These are phyloP conservation scores for Brassica juncea DNA, from an alignment of 345 rosid genomes.

Conservation along the genomic window DNA sequence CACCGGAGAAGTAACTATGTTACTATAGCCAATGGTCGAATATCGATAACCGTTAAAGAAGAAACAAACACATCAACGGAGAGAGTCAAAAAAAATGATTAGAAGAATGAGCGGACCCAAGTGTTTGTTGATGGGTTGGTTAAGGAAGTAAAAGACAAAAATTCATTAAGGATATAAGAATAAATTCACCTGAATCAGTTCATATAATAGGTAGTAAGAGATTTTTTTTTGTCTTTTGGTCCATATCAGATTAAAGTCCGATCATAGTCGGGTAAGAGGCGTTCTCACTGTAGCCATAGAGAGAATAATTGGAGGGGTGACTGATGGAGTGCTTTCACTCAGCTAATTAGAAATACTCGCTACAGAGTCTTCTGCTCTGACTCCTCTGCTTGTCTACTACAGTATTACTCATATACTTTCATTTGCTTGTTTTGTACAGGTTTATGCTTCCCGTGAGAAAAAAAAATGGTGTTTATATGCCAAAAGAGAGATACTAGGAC, in stretches of 20 bases:
- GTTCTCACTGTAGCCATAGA: constrained; percentile 8
- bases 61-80: too few species aligned
- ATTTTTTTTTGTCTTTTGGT: too few species aligned
- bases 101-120: too few species aligned
- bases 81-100: too few species aligned
- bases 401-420: not conserved
- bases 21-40: too few species aligned
- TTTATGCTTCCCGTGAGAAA: constrained; percentile 87
- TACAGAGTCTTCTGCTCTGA: not conserved
- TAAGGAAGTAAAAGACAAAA: too few species aligned
- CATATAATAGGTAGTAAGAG: constrained; percentile 10
- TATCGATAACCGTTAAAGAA: too few species aligned
- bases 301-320: not conserved
- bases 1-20: too few species aligned
- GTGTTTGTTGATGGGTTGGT: too few species aligned
- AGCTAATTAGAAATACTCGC: constrained; percentile 8
- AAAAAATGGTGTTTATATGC: constrained; percentile 96
- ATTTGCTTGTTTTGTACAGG: constrained; percentile 57
- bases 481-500: constrained; percentile 70
- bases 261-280: constrained; percentile 78
- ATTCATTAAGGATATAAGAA: too few species aligned
- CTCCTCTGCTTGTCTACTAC: not conserved
- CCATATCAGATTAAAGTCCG: constrained; percentile 46
- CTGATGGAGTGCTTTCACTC: not conserved
- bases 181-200: too few species aligned